These are phyloP conservation scores for Nakazawaea molendinolei DNA, from an alignment of 805 yeast genomes.

Conservation along the genomic window DNA sequence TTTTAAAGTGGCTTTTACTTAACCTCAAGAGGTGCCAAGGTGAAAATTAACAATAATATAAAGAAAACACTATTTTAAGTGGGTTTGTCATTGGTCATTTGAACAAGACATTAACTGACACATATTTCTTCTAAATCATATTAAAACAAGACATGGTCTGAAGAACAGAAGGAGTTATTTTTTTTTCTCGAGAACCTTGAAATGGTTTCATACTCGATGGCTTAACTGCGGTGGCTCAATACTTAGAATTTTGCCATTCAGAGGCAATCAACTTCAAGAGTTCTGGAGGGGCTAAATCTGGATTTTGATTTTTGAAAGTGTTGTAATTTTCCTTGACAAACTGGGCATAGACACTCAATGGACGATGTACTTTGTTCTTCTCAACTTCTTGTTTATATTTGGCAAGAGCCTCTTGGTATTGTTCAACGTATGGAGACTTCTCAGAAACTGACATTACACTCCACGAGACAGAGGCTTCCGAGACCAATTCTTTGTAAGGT, in stretches of 20 bases:
- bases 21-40: too few species aligned
- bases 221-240: too few species aligned
- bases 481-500: background rate
- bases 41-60: too few species aligned
- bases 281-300: background rate
- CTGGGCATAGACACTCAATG: background rate
- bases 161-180: too few species aligned
- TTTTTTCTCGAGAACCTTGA: too few species aligned
- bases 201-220: too few species aligned
- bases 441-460: background rate
- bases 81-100: too few species aligned
- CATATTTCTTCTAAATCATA: too few species aligned
- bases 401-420: background rate
- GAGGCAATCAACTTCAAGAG: slow-evolving; percentile 5
- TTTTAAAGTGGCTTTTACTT: too few species aligned
- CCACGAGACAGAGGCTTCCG: background rate
- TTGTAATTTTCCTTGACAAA: slow-evolving; percentile 8
- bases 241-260: slow-evolving; percentile 2
- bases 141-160: too few species aligned
- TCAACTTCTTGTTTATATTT: background rate
- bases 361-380: background rate
- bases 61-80: too few species aligned
- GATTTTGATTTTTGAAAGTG: background rate
- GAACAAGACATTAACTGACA: too few species aligned
- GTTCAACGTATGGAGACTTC: background rate